These are phyloP conservation scores for Blastocystis sp. DNA, from an alignment of 352 stramenopile species.

Conservation along the genomic window DNA sequence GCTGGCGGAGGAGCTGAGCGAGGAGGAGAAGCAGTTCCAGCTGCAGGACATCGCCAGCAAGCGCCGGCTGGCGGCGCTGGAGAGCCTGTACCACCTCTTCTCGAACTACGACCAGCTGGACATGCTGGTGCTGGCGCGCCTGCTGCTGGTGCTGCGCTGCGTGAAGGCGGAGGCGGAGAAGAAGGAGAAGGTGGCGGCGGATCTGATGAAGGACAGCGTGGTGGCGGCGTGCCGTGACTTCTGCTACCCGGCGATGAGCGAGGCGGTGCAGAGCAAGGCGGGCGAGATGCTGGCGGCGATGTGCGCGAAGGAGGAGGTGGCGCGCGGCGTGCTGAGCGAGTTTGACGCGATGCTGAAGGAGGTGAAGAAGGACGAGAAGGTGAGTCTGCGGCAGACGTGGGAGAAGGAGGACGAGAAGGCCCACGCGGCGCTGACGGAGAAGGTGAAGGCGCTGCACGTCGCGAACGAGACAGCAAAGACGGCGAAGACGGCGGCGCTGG, in stretches of 20 bases:
- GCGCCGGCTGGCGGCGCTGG: constrained; percentile 11
- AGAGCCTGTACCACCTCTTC: constrained; percentile 29
- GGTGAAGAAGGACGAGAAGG: background rate
- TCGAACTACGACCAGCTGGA: background rate
- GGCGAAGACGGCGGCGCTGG: background rate
- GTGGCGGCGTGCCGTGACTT: background rate
- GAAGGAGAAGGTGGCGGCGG: background rate
- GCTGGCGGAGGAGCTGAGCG: background rate
- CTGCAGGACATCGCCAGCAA: background rate
- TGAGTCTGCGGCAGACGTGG: background rate
- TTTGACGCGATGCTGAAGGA: background rate
- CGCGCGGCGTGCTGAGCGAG: background rate
- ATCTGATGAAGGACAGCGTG: background rate
- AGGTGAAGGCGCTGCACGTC: background rate
- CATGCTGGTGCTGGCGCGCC: background rate
- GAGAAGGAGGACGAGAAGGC: background rate
- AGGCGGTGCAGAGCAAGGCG: background rate
- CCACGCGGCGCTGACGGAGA: background rate
- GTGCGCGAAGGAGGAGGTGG: background rate
- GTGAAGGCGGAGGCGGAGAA: background rate
- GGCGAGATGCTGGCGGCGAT: background rate
- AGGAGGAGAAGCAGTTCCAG: background rate
- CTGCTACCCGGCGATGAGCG: background rate
- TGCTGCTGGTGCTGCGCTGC: constrained; percentile 11
- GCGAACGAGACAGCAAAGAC: background rate